Evolutionary conservation across 192 early-diverging fungal genomes (phyloP), one percentile per base, ranked within the genome.

Genomic region (Umbelopsis isabellina): DNA sequence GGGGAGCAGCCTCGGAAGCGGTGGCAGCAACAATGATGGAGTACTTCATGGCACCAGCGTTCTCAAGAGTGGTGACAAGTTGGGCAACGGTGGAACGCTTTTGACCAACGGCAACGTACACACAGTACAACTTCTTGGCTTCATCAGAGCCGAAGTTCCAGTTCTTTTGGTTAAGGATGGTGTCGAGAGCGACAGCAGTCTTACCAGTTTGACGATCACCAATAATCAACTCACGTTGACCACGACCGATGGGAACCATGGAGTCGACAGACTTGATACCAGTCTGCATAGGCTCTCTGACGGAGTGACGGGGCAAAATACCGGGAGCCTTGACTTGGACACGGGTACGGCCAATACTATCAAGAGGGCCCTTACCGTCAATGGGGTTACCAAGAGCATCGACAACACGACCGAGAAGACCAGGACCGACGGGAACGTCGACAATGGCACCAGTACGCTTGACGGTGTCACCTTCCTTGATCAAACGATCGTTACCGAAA

Each of bases 261-360:
- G 97, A 98, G 91, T 99, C 97, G 80, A 99, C 95, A 77, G 95
- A 99, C 90, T 99, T 99, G 88, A 96, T 97, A 86, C 97, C 97
- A 83, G 97, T 99, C 85, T 96, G 94, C 95, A 99, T 97, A 77
- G 97, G 97, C 88, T 98, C 95, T 84, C 95, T 94, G 79, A 99
- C 97, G 76, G 97, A 99, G 84, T 95, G 89, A 84, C 97, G 95
- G 76, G 96, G 95, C 72, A 99, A 95, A 89, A 99, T 99, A 82
- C 97, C 97, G 65, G 97, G 97, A 69, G 97, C 97, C 93, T 99
- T 99, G 85, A 97, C 93, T 89, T 97, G 94, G 74, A 94, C 95
- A 91, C 97, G 94, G 73, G 89, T 87, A 81, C 96, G 92, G 67
- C 83, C 87, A 75, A 83, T 85, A 82, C 93, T 86, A 78, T 91